Evolutionary conservation across 306 rosid species (phyloP).

Genomic region (Fagus crenata): DNA sequence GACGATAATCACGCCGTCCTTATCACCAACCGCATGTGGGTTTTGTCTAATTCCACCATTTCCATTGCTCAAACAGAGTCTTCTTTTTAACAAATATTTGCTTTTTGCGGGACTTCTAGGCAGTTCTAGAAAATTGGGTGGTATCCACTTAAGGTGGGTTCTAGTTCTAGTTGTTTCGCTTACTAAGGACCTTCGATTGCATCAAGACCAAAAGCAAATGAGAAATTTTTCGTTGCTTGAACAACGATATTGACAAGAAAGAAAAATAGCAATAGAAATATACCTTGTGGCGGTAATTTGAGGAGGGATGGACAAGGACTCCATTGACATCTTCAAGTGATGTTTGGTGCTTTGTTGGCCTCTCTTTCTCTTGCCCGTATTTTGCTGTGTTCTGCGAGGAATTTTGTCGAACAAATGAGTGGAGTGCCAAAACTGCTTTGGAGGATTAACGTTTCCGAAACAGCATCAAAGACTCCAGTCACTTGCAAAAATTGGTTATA

Average conservation of each 20-base stretch:
- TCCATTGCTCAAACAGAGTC: conserved; percentile 38
- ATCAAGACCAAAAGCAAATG: not conserved
- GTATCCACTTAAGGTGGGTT: conserved; percentile 29
- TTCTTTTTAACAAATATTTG: conserved; percentile 25
- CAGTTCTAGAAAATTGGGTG: conserved; percentile 39
- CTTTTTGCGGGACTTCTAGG: conserved; percentile 21
- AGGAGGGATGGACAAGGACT: conserved; percentile 22
- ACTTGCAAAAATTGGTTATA: too few relatives aligned
- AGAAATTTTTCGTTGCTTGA: not conserved
- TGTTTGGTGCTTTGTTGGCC: not conserved
- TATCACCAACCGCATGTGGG: conserved; percentile 42
- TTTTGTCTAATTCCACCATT: conserved; percentile 35
- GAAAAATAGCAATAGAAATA: not conserved
- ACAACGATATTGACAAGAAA: not conserved
- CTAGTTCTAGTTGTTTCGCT: conserved; percentile 33
- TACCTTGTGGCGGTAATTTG: conserved; percentile 40
- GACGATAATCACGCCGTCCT: conserved; percentile 75
- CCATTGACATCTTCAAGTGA: not conserved
- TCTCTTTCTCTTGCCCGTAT: not conserved
- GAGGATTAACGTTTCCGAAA: not conserved
- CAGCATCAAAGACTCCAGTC: not conserved
- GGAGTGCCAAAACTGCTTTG: not conserved
- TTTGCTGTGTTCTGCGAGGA: not conserved
- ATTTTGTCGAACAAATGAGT: not conserved
- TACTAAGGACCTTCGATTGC: conserved; percentile 37